phyloP scores from a whole-genome alignment of 257 asterid species.

The Capsicum chinense region DNA sequence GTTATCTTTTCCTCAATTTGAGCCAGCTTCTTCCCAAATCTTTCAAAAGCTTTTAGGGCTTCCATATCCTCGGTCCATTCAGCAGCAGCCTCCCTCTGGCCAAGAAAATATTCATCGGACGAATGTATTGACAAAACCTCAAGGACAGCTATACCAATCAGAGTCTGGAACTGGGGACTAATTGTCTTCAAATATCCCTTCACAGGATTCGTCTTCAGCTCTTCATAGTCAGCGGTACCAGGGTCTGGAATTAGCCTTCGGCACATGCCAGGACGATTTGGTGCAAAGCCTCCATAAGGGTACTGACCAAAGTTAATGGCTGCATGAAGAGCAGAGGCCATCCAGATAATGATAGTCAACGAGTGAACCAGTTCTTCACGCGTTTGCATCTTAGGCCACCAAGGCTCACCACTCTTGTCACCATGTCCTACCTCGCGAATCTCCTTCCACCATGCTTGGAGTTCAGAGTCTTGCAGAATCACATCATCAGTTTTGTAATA shows the following conservation, averaged over 20 bases:
- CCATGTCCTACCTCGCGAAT: not conserved
- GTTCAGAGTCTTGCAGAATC: no score
- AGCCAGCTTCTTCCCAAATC: no score
- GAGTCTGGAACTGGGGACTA: no score
- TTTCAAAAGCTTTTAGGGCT: slow-evolving; percentile 57
- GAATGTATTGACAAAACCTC: no score
- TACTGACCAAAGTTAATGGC: not conserved
- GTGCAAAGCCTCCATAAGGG: not conserved
- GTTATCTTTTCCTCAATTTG: slow-evolving; percentile 53
- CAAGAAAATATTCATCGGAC: no score
- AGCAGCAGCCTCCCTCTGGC: slow-evolving; percentile 27
- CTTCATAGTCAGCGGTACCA: not conserved
- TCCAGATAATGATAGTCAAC: not conserved
- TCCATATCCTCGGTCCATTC: slow-evolving; percentile 63
- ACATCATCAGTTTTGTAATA: no score
- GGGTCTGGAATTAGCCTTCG: not conserved
- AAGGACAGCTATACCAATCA: no score
- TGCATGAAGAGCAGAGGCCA: not conserved
- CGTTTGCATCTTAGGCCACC: not conserved
- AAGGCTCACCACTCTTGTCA: not conserved
- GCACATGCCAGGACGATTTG: not conserved
- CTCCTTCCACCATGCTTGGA: no score
- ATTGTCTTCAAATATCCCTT: no score
- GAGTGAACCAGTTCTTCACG: not conserved
- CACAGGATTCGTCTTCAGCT: not conserved